Base-by-base conservation (phyloP, 2,329 filamentous ascomycete species). In the Penicillium brevicompactum region DNA sequence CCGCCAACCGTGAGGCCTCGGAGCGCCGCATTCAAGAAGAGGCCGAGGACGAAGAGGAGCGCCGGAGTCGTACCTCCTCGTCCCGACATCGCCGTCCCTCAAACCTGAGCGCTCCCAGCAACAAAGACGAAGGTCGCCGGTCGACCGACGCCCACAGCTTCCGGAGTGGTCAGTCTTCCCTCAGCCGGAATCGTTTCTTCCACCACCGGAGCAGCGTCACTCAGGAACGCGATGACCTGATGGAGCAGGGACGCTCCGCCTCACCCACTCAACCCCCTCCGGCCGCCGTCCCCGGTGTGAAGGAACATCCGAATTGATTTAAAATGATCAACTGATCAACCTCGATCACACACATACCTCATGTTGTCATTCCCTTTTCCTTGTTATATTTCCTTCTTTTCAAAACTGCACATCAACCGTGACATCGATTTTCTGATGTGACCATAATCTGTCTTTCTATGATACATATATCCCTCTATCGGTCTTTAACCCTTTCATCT, bases 171-270 rank as follows among this genome's bases (percentile, higher is more conserved):
- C 67, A 60, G 18, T 73, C 55, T 52, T 68, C 78, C 5, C 74
- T 75, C 5, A 83, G 85, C 54, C 80, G 82, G 6, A 87, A 86
- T 59, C 80, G 85, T 2, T 88, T 88, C 74, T 85, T 89, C 70
- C 74, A 79, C 34, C 80, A 84, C n/a, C 71, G 70, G 51, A 72
- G 65, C 24, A 67, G 60, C 46, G 52, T 62, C 49, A 62, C 59
- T 46, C 63, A 59, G 9, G 66, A 67, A 32, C 64, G 76, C 8
- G 75, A 69, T 2, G 73, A 80, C 56, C 62, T 81, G 53, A 72
- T 76, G 61, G 80, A 78, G 51, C 77, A 80, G 58, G 79, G 77
- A 8, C 76, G 78, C 54, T 78, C 73, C 9, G 75, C 76, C 22
- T 51, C 60, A 8, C 38, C 54, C 21, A 22, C 54, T 46, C 10